These are phyloP conservation scores for Starmerella etchellsii DNA, from an alignment of 805 yeast species.

Conservation along the genomic window DNA sequence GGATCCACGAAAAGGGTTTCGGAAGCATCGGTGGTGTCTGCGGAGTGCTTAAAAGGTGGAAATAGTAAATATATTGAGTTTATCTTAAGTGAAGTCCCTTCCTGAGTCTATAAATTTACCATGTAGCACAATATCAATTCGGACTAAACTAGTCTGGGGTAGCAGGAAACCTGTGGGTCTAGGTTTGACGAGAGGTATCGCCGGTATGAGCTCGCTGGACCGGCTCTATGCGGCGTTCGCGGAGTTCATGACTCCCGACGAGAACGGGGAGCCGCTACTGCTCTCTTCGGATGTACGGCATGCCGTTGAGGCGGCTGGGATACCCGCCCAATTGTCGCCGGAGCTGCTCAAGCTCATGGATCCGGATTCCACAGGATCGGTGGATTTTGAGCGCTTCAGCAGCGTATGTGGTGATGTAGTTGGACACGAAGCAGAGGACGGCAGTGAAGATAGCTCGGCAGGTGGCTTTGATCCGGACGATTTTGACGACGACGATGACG, in stretches of 20 bases:
- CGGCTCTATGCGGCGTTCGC: slow-evolving; percentile 20
- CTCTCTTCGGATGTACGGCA: slow-evolving; percentile 17
- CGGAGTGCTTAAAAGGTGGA: no score
- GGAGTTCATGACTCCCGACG: slow-evolving; percentile 23
- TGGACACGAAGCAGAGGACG: not conserved
- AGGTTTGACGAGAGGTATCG: no score
- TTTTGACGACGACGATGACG: slow-evolving; percentile 8
- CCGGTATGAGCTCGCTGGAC: slow-evolving; percentile 4
- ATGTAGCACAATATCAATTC: no score
- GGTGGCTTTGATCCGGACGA: slow-evolving; percentile 8
- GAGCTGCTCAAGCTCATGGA: slow-evolving; percentile 19
- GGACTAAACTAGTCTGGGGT: no score
- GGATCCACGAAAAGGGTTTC: no score
- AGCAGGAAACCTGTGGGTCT: no score
- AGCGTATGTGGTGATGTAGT: slow-evolving; percentile 5
- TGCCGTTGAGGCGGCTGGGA: slow-evolving; percentile 23
- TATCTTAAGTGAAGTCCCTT: no score
- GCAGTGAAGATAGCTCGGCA: not conserved
- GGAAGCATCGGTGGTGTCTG: no score
- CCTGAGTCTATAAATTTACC: no score
- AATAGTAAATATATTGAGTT: no score
- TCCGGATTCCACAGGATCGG: slow-evolving; percentile 20
- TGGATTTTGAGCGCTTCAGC: slow-evolving; percentile 24
- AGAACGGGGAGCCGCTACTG: slow-evolving; percentile 21
- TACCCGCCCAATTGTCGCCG: slow-evolving; percentile 15